Evolutionary conservation across 768 basidiomycete species (phyloP).

Genomic region (Thelephora aurantiotincta): DNA sequence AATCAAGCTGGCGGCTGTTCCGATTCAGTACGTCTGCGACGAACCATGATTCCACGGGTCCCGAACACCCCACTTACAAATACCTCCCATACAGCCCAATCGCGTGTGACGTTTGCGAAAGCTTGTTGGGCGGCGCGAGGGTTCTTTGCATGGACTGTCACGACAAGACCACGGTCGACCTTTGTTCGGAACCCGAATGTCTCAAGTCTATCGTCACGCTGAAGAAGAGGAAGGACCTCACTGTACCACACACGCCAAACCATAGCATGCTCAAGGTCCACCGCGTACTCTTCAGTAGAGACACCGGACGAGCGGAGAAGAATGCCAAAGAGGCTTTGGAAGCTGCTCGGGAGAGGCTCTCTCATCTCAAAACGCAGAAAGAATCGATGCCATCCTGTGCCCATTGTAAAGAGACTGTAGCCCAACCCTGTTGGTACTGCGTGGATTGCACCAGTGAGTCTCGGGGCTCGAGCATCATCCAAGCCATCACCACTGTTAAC

Average conservation of each 20-base stretch:
- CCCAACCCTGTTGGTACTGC: constrained; percentile 9
- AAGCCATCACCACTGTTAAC: neutral
- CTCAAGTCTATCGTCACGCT: constrained; percentile 1
- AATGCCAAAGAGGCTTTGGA: constrained; percentile 2
- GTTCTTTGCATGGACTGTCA: constrained; percentile 9
- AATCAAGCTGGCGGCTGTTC: neutral
- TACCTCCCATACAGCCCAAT: neutral
- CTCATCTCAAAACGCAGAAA: neutral
- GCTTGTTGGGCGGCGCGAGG: constrained; percentile 2
- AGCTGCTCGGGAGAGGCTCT: constrained; percentile 3
- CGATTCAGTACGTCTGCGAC: neutral
- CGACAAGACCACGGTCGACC: constrained; percentile 9
- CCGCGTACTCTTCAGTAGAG: constrained; percentile 5
- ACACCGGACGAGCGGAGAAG: constrained; percentile 2
- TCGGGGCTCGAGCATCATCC: neutral
- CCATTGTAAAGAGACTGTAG: neutral
- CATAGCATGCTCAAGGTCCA: constrained; percentile 12
- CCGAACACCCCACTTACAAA: neutral
- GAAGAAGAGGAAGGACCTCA: constrained; percentile 4
- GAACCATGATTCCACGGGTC: neutral
- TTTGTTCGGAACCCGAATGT: constrained; percentile 10
- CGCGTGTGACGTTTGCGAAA: neutral
- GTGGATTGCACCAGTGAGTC: constrained; percentile 7
- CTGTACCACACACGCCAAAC: constrained; percentile 4
- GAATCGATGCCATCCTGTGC: neutral